Evolutionary conservation across 106 monocot species (phyloP), one percentile per base, ranked within the genome.

Genomic region (Apostasia shenzhenica): DNA sequence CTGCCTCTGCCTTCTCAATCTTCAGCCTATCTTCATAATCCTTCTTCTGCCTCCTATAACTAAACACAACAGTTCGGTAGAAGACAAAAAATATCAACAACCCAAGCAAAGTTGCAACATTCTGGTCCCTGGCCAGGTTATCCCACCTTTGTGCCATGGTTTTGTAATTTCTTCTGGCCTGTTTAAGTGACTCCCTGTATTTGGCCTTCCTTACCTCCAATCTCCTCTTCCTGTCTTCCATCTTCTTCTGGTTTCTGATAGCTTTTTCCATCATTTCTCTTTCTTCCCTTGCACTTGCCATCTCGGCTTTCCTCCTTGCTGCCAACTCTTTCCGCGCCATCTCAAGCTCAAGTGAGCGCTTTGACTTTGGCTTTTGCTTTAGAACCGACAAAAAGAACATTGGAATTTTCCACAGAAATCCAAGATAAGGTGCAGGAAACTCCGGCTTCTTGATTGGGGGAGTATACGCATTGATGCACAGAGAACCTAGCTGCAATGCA

Each of bases 21-120:
- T 88, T 92, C 65, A 85, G 44, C 72, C 92, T 83, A 67, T 92
- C 92, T 42, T 92, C 88, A 63, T 83, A 92, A 72, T 92, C 88
- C 78, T 86, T 85, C 81, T 77, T 81, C 79, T 88, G 92, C 76
- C 66, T 88, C 79, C 85, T 83, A 68, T 92, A 92, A 43, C 78
- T 88, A 62, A 79, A 70, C 61, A 92, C 92, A 6, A 92, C 92
- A 4, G 85, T 85, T 67, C 81, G 68, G 59, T 92, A 92, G 61
- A 92, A 92, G 40, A 92, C 48, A 53, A 71, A 75, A 60, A 92
- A 88, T 54, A 92, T 75, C 64, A 88, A 54, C 37, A 83, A 47
- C 26, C 88, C 92, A 59, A 92, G 73, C 6, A 53, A 73, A 40
- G 85, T 88, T 5, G 82, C 79, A 4, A 88, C 79, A 54, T 85